These are phyloP conservation scores for Paraphaeosphaeria sporulosa DNA, from an alignment of 2,329 filamentous ascomycete species.

Conservation along the genomic window DNA sequence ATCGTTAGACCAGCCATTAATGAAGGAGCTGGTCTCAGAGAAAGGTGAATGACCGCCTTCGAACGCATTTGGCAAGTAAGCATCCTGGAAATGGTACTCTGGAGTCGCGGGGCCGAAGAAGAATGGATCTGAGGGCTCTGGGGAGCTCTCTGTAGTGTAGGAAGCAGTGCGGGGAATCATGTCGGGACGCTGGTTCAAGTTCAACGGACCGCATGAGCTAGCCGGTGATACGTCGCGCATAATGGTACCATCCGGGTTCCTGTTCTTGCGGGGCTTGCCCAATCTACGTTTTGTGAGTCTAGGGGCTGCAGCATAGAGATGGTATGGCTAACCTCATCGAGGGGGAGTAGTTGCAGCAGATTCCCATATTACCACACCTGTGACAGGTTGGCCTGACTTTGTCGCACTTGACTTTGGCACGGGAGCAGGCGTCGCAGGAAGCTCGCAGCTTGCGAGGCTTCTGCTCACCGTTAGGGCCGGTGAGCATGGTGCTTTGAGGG, in stretches of 20 bases:
- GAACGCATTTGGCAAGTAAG: constrained; percentile 37
- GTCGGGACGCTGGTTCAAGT: constrained; percentile 30
- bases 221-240: constrained; percentile 45
- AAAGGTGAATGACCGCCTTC: constrained; percentile 45
- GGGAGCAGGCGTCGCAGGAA: constrained; percentile 49
- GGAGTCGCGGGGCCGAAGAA: constrained; percentile 46
- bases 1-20: constrained; percentile 41
- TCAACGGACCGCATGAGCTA: constrained; percentile 38
- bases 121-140: constrained; percentile 45
- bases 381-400: constrained; percentile 48
- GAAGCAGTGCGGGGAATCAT: constrained; percentile 42
- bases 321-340: constrained; percentile 45
- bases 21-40: constrained; percentile 39
- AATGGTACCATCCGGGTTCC: constrained; percentile 45
- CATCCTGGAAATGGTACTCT: constrained; percentile 44
- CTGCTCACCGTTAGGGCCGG: constrained; percentile 31
- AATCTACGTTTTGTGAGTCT: constrained; percentile 35
- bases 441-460: constrained; percentile 49
- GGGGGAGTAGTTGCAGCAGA: constrained; percentile 51
- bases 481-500: constrained; percentile 28
- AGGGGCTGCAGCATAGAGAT: neutral
- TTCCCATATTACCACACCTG: constrained; percentile 46
- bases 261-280: constrained; percentile 48
- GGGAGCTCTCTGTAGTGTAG: constrained; percentile 44
- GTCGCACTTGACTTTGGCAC: constrained; percentile 50